A percentile compares a stretch with the other conserved stretches of the same genome.
Conservation (phyloP, 2,329 filamentous ascomycete species). For the Leptographium procerum region DNA sequence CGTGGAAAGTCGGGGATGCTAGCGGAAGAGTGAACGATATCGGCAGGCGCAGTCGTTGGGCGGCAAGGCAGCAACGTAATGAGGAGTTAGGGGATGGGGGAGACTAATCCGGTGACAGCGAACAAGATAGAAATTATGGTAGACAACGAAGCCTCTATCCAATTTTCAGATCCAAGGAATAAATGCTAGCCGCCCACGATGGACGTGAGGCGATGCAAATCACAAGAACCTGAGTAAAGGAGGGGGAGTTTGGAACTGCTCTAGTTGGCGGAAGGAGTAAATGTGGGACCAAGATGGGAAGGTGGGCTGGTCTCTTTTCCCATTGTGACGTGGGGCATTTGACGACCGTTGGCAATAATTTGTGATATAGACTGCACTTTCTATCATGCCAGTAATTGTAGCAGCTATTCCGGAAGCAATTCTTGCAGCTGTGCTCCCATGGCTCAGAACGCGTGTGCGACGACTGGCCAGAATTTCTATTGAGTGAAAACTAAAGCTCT, state of each 20-base stretch:
- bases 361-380: neutral
- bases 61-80: neutral
- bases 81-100: neutral
- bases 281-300: neutral
- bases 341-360: neutral
- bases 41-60: neutral
- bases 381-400: neutral
- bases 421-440: neutral
- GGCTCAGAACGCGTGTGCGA: neutral
- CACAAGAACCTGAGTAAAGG: neutral
- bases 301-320: constrained; percentile 2
- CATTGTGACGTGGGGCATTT: constrained; percentile 3
- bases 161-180: neutral
- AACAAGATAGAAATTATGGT: neutral
- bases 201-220: constrained; percentile 1
- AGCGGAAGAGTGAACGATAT: neutral
- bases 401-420: neutral
- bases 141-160: neutral
- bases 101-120: neutral
- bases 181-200: neutral
- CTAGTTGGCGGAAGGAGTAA: neutral
- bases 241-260: neutral
- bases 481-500: neutral
- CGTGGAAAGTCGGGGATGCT: neutral
- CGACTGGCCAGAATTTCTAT: neutral